Evolutionary conservation across 805 yeast species (phyloP), one percentile per base, ranked within the genome.

Genomic region (Barnettozyma californica): DNA sequence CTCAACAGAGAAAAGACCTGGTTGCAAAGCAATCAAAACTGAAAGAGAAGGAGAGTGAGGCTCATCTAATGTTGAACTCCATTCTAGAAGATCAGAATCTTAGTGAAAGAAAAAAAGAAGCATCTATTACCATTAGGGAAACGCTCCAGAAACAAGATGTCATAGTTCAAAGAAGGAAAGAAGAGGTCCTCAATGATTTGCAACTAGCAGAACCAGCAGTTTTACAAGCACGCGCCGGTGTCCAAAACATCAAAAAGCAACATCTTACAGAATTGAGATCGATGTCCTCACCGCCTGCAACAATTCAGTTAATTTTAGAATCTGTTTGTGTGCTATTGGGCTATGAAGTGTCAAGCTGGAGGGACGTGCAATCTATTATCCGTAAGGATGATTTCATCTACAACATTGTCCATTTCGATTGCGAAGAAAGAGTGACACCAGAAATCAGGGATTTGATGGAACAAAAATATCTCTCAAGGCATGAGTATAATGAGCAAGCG

Each of bases 181-280:
- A 64, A 0, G 55, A 60, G 1, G 96, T 88, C 0, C 61, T 79
- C 66, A 62, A 66, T 7, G 92, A 88, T 48, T 70, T 92, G n/a
- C 81, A 77, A 14, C 67, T 71, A 6, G 95, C 91, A 0, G 94
- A 89, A 59, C 97, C 97, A 0, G 84, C 94, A 0, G 84, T 91
- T 7, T 48, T 77, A 3, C 95, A 85, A 53, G 98, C 98, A 0
- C 86, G 85, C 58, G 70, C 77, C 51, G 95, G 96, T 14, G 98
- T 92, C n/a, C 85, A 86, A 55, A 86, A 88, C 57, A 92, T 92
- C 52, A 89, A 90, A 65, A 92, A 92, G 62, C 95, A 87, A 51
- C 97, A 92, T 60, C 70, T 92, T 38, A 87, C 95, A 1, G 98
- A 92, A 65, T 70, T 92, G 26, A 71, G 96, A 59, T 83, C 96